Evolutionary conservation across 1,284 basidiomycete species (phyloP).

Genomic region (Apiotrichum veenhuisii): DNA sequence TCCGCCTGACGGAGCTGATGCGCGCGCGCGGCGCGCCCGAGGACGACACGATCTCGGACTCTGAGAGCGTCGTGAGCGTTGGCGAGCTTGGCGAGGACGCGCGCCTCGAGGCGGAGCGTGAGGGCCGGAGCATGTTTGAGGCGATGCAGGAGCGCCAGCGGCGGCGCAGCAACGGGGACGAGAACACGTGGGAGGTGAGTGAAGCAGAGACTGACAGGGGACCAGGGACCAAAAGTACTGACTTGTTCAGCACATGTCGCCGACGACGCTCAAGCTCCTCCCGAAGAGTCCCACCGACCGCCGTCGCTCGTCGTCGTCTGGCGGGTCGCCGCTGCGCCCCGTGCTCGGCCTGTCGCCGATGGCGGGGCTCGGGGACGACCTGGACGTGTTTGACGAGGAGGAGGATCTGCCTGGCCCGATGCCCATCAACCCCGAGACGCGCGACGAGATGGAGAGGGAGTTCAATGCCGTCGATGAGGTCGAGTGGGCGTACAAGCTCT

Average conservation of each 20-base stretch:
- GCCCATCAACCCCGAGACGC: conserved; percentile 53
- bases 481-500: conserved; percentile 38
- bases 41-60: conserved; percentile 63
- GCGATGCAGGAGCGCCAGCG: conserved; percentile 52
- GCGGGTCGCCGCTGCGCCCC: conserved; percentile 70
- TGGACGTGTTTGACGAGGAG: conserved; percentile 56
- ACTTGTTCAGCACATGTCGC: conserved; percentile 75
- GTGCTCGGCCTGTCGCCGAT: conserved; percentile 68
- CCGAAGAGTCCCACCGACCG: conserved; percentile 73
- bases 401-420: conserved; percentile 66
- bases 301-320: conserved; percentile 64
- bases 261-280: conserved; percentile 82
- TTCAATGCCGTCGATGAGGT: conserved; percentile 49
- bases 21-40: conserved; percentile 18
- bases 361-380: conserved; percentile 59
- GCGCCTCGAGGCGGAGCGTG: conserved; percentile 51
- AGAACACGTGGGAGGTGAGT: conserved; percentile 89
- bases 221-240: too few relatives aligned
- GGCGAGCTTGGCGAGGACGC: conserved; percentile 77
- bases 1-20: conserved; percentile 42
- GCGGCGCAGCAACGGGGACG: conserved; percentile 47
- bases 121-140: conserved; percentile 56
- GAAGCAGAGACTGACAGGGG: neutral
- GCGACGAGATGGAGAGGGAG: conserved; percentile 43
- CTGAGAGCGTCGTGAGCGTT: conserved; percentile 80